Evolutionary conservation across 345 rosid genomes (phyloP).

Genomic region (Lepidium didymum): DNA sequence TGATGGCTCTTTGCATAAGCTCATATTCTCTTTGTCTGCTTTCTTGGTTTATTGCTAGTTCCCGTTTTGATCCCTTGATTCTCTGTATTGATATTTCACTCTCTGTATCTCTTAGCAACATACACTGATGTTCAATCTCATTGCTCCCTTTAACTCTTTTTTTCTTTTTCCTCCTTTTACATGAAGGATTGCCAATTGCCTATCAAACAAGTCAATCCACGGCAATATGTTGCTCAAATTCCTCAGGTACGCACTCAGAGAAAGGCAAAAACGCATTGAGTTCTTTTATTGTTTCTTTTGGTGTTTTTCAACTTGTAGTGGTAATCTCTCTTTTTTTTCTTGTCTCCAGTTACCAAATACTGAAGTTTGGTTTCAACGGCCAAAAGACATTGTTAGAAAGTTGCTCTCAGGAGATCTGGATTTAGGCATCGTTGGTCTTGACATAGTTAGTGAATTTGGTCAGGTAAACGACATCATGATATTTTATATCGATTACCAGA

Average conservation of each 20-base stretch:
- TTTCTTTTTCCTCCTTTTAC: not conserved
- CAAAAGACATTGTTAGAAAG: constrained; percentile 84
- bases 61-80: not conserved
- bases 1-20: not conserved
- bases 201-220: constrained; percentile 82
- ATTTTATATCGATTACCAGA: not conserved
- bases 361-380: constrained; percentile 97
- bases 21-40: not conserved
- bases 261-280: not conserved
- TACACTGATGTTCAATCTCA: not conserved
- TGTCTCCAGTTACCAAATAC: constrained; percentile 58
- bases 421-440: constrained; percentile 86
- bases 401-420: constrained; percentile 89
- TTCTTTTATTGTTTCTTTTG: not conserved
- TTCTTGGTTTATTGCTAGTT: not conserved
- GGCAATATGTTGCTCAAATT: constrained; percentile 88
- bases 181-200: constrained; percentile 75
- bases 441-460: constrained; percentile 78
- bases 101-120: not conserved
- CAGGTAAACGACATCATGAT: constrained; percentile 37
- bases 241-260: constrained; percentile 48
- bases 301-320: not conserved
- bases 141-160: constrained; percentile 12
- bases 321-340: not conserved
- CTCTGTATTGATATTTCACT: not conserved